These are phyloP conservation scores for Globisporangium alternatum DNA, from an alignment of 352 stramenopile species.

Conservation along the genomic window DNA sequence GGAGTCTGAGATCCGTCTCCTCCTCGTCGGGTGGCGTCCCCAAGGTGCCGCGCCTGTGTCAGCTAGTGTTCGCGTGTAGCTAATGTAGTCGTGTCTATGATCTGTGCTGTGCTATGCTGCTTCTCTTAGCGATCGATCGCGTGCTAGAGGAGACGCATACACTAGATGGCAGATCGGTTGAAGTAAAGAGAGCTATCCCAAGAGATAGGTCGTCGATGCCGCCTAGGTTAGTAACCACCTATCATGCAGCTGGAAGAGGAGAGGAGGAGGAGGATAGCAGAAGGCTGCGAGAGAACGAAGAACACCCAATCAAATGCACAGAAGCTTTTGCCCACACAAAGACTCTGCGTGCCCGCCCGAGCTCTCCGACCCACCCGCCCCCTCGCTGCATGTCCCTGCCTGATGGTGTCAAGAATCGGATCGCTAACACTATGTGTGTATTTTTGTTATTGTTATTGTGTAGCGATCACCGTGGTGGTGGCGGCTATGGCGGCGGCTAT, in stretches of 20 bases:
- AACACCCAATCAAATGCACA: slow-evolving; percentile 22
- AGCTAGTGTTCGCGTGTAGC: slow-evolving; percentile 13
- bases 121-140: slow-evolving; percentile 65
- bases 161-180: slow-evolving; percentile 88
- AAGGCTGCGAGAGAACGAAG: slow-evolving; percentile 11
- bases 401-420: background rate
- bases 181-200: slow-evolving; percentile 91
- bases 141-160: slow-evolving; percentile 85
- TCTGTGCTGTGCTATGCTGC: slow-evolving; percentile 6
- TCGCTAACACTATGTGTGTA: slow-evolving; percentile 2
- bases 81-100: slow-evolving; percentile 26
- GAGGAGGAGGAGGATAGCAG: slow-evolving; percentile 26
- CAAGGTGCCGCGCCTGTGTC: slow-evolving; percentile 7
- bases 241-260: slow-evolving; percentile 21
- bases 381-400: slow-evolving; percentile 4
- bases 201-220: slow-evolving; percentile 70
- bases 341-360: slow-evolving; percentile 6
- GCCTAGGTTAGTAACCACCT: slow-evolving; percentile 67
- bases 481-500: slow-evolving; percentile 8
- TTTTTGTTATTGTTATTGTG: slow-evolving; percentile 16
- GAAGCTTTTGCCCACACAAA: slow-evolving; percentile 21
- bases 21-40: background rate
- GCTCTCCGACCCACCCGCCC: background rate
- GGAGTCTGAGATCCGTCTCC: slow-evolving; percentile 15
- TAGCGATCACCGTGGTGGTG: slow-evolving; percentile 21